phyloP scores from a whole-genome alignment of 192 early-diverging fungal genomes.

The Kickxella alabastrina region DNA sequence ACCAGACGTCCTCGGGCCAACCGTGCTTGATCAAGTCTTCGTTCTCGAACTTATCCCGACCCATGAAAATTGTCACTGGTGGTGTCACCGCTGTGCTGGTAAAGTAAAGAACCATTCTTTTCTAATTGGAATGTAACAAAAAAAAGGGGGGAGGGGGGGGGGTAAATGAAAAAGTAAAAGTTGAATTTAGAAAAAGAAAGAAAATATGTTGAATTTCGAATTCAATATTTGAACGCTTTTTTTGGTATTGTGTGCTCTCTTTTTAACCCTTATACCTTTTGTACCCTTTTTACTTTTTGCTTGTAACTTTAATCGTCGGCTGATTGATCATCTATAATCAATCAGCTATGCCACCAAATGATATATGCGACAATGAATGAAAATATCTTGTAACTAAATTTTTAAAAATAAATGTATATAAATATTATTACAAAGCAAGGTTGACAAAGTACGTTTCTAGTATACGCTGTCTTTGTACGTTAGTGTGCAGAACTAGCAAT shows the following conservation, averaged over 20 bases:
- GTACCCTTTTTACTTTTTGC: too few relatives aligned
- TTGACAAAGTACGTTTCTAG: too few relatives aligned
- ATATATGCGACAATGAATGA: background rate
- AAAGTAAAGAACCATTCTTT: conserved; percentile 69
- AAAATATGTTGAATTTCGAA: too few relatives aligned
- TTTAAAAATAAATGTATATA: background rate
- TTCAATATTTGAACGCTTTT: background rate
- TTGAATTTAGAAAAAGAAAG: background rate
- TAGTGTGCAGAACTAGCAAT: too few relatives aligned
- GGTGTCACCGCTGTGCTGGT: conserved; percentile 64
- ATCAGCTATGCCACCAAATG: too few relatives aligned
- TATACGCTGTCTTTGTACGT: too few relatives aligned
- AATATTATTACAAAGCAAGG: background rate
- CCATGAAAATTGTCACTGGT: conserved; percentile 88
- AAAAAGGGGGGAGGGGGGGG: too few relatives aligned
- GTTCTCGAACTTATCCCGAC: conserved; percentile 98
- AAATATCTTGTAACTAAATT: background rate
- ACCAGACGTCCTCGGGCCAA: conserved; percentile 90
- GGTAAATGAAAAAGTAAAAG: background rate
- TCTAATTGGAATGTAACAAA: background rate
- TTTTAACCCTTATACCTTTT: too few relatives aligned
- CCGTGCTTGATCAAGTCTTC: conserved; percentile 95
- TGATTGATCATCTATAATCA: too few relatives aligned
- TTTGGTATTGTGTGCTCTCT: background rate
- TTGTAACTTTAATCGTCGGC: too few relatives aligned